Conservation (phyloP, 2,329 filamentous ascomycete genomes). For the Ascochyta viciae-villosae region DNA sequence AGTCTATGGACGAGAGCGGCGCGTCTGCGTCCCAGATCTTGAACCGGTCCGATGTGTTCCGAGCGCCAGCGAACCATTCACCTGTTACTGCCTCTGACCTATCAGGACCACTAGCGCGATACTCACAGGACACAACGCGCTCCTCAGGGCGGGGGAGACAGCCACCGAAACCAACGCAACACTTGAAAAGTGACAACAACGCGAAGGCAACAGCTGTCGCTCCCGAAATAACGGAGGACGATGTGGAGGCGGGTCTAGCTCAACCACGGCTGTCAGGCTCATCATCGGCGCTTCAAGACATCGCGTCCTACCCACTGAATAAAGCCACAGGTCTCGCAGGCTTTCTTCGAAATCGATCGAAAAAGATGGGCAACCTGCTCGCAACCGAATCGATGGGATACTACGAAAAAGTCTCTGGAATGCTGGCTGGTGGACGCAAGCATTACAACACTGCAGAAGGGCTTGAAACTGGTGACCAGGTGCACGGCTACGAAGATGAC, state of each 20-base stretch:
- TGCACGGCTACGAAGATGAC: conserved; percentile 63
- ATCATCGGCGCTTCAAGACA: conserved; percentile 63
- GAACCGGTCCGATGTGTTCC: conserved; percentile 85
- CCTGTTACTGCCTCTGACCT: conserved; percentile 30
- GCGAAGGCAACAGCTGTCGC: conserved; percentile 4
- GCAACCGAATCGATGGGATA: conserved; percentile 95
- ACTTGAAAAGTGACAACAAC: conserved; percentile 21
- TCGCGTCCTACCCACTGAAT: conserved; percentile 80
- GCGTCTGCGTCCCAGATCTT: conserved; percentile 92
- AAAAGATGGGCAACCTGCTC: conserved; percentile 80
- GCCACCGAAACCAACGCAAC: conserved; percentile 20
- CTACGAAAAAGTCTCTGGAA: conserved; percentile 93
- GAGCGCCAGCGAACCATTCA: conserved; percentile 70
- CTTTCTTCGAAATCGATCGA: conserved; percentile 79
- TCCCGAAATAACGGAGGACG: conserved; percentile 17
- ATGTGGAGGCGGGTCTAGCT: conserved; percentile 34
- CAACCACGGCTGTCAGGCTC: conserved; percentile 49
- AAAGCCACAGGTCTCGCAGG: conserved; percentile 83
- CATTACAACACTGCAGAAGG: conserved; percentile 83
- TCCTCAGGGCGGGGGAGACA: conserved; percentile 35
- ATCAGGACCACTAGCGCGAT: conserved; percentile 30
- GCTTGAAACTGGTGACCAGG: conserved; percentile 68
- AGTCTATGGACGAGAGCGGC: conserved; percentile 68
- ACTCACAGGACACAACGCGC: conserved; percentile 50
- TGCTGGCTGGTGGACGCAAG: conserved; percentile 90